Base-by-base conservation (phyloP, 805 yeast genomes). In the Candida awuae region DNA sequence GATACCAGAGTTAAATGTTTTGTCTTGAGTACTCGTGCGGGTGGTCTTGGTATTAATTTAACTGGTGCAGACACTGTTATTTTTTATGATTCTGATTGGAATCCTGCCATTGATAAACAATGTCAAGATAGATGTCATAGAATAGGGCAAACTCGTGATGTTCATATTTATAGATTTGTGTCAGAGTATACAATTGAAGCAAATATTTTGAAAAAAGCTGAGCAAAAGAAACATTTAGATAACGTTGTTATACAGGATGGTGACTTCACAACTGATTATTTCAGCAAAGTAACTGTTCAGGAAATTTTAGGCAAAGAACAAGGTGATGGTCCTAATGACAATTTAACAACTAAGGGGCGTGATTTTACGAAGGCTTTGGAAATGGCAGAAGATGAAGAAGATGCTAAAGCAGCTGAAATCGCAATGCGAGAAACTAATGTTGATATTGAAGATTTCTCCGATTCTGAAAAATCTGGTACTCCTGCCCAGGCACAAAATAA, bases 41-140 rank as follows among this genome's bases (percentile, higher is more conserved):
- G 99, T 59, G 99, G 99, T 27, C 69, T 94, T 50, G 99, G 99
- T 57, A 92, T 92, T 58, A 92, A 92, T 55, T 65, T 92, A 48
- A 92, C 98, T 0, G 99, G 97, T 55, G 99, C 99, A 0, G 99
- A 92, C 55, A 92, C 98, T 0, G 99, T 92, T 32, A 86, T 92
- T 7, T 94, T 92, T 63, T 92, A 94, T 59, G 99, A 92, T 61
- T 86, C 96, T 3, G 98, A 90, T 62, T 90, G 98, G 98, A 92
- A 92, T 56, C 99, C 99, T 2, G 95, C 97, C 1, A 92, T 92
- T 97, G 99, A 92, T 59, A 86, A 87, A 56, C 99, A 92, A 62
- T 92, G 98, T 64, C 98, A 92, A 62, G 99, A 92, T 63, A 79
- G 99, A 60, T 92, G 97, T 63, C 99, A 92, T 59, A 81, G 99